A percentile compares a stretch with the other conserved stretches of the same genome.
Conservation (phyloP, 345 rosid species). For the Eucalyptus fibrosa region DNA sequence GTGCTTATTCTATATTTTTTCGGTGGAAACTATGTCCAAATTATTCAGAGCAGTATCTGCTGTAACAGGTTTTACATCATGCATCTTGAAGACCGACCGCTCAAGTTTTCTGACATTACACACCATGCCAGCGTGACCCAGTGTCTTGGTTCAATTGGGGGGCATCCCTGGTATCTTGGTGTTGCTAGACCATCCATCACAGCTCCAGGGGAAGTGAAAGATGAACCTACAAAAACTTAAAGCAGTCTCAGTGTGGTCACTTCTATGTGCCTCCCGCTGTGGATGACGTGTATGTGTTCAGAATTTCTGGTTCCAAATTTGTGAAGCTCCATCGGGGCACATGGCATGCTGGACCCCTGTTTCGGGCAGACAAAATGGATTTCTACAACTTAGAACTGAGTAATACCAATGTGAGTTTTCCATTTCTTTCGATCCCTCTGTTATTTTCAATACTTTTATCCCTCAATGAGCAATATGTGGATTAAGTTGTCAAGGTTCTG, state of each 20-base stretch:
- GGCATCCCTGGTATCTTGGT: slow-evolving; percentile 70
- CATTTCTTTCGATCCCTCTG: neutral
- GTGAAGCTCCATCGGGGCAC: slow-evolving; percentile 60
- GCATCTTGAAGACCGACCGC: slow-evolving; percentile 27
- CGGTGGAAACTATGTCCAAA: neutral
- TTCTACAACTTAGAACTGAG: slow-evolving; percentile 81
- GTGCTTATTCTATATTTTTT: neutral
- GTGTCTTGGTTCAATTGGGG: slow-evolving; percentile 79
- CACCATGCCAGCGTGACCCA: slow-evolving; percentile 89
- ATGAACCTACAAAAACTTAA: neutral
- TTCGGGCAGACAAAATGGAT: slow-evolving; percentile 35
- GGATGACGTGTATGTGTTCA: slow-evolving; percentile 50
- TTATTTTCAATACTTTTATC: neutral
- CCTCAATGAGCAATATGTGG: neutral
- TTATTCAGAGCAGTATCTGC: neutral
- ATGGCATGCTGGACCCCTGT: slow-evolving; percentile 87
- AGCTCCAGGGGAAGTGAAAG: neutral
- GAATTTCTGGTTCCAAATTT: slow-evolving; percentile 55
- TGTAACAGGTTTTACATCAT: slow-evolving; percentile 47
- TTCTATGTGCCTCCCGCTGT: slow-evolving; percentile 46
- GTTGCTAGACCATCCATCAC: slow-evolving; percentile 59
- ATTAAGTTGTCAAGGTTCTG: neutral
- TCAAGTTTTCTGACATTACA: slow-evolving; percentile 34
- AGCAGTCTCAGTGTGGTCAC: slow-evolving; percentile 40
- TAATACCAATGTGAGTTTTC: slow-evolving; percentile 59